Percentiles rank a stretch among this genome's conserved stretches.
These are phyloP conservation scores for Chaetoceros tenuissimus DNA, from an alignment of 108 stramenopile genomes.

Conservation along the genomic window DNA sequence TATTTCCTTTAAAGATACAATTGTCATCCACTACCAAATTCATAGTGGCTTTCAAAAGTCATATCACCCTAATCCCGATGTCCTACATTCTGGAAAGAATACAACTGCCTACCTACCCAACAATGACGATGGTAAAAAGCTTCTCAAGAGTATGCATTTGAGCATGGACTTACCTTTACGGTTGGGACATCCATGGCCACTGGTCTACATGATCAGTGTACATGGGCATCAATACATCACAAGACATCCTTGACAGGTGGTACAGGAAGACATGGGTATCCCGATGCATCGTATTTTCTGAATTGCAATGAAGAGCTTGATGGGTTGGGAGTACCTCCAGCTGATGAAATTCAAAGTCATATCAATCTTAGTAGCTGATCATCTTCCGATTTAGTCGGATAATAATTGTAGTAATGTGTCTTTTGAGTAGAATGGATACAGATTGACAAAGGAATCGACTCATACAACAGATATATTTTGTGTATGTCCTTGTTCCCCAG, in stretches of 20 bases:
- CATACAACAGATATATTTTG: too few species aligned
- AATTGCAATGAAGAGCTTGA: constrained; percentile 38
- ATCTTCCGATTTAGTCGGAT: too few species aligned
- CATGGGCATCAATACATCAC: constrained; percentile 50
- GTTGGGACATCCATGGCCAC: constrained; percentile 42
- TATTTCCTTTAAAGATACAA: constrained; percentile 26
- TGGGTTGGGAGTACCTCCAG: constrained; percentile 26
- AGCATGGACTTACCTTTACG: constrained; percentile 36
- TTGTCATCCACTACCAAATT: too few species aligned
- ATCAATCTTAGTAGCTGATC: too few species aligned
- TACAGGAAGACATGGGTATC: constrained; percentile 40
- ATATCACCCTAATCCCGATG: constrained; percentile 34
- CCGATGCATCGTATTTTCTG: constrained; percentile 32
- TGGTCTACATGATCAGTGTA: constrained; percentile 16
- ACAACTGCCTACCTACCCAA: constrained; percentile 25
- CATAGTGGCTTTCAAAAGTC: constrained; percentile 23
- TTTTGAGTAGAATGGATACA: too few species aligned
- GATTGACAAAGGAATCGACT: too few species aligned
- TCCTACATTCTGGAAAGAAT: constrained; percentile 9
- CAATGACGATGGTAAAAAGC: constrained; percentile 14
- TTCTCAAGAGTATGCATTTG: constrained; percentile 38
- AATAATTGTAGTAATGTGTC: too few species aligned
- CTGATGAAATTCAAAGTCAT: too few species aligned
- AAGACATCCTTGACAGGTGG: constrained; percentile 36
- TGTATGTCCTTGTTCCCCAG: too few species aligned